A percentile compares a stretch with the other conserved stretches of the same genome.
These are phyloP conservation scores for Vachellia collinsii DNA, from an alignment of 306 rosid genomes.

Conservation along the genomic window DNA sequence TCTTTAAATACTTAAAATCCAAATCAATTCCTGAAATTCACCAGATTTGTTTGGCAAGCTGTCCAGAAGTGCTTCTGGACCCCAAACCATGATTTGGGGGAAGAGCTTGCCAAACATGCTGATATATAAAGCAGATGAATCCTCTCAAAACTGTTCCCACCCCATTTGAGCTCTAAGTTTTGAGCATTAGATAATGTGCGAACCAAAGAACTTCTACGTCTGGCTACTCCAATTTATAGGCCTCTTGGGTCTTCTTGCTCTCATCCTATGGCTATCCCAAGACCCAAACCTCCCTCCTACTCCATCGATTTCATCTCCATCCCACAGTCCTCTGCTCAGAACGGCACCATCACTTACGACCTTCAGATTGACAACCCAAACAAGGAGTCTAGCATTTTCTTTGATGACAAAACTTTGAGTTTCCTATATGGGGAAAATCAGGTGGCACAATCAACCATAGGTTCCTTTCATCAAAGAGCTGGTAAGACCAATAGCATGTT, in stretches of 20 bases:
- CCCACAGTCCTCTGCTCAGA: conserved; percentile 32
- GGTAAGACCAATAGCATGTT: conserved; percentile 6
- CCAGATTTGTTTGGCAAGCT: no score
- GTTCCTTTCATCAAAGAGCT: conserved; percentile 42
- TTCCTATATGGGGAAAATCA: conserved; percentile 47
- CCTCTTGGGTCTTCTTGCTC: conserved; percentile 43
- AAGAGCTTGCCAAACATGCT: no score
- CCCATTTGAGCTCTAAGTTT: neutral
- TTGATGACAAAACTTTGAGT: conserved; percentile 35
- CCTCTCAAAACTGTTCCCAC: neutral
- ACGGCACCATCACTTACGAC: conserved; percentile 36
- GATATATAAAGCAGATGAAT: conserved; percentile 13
- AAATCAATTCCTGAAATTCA: no score
- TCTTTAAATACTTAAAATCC: no score
- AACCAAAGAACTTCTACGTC: conserved; percentile 33
- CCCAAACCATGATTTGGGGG: no score
- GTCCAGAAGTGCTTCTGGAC: no score
- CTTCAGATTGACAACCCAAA: conserved; percentile 52
- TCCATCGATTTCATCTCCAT: conserved; percentile 43
- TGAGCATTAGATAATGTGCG: conserved; percentile 25
- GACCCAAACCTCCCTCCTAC: conserved; percentile 45
- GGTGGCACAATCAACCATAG: conserved; percentile 44
- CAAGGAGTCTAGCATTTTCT: conserved; percentile 48
- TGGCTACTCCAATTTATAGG: conserved; percentile 37
- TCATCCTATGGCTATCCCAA: conserved; percentile 47